Evolutionary conservation across 2,329 filamentous ascomycete species (phyloP), one percentile per base, ranked within the genome.

Genomic region (Diplodia intermedia): DNA sequence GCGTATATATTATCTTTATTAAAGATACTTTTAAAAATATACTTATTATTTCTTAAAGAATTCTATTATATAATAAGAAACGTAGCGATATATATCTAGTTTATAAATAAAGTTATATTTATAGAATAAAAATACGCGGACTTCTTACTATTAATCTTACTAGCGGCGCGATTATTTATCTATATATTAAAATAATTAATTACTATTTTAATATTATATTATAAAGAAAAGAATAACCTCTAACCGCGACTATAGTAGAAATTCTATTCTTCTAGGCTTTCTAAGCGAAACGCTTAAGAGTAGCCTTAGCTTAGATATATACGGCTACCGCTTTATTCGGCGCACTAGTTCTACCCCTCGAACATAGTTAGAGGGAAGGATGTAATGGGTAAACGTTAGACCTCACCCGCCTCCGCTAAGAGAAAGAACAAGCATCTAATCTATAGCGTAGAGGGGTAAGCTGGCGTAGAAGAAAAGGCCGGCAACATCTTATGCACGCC

Each of bases 401-500:
- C 49, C 20, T 52, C 49, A 23, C 49, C 49, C 49, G 23, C 49
- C 49, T 29, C 14, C 14, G 8, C 20, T 11, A 23, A 23, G 23
- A 9, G 49, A 26, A 52, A 52, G 20, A 52, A 40, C 38, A 40
- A 40, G 38, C 15, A 14, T 40, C 38, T 12, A 52, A 52, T 52
- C 49, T 52, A 23, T 9, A 8, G n/a, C 23, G 14, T 11, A 23
- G 49, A 23, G 49, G 29, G 49, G 49, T n/a, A 23, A 52, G 49
- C 49, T 52, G 49, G n/a, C 20, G 49, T 23, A 29, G 49, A 52
- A 52, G 49, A 52, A 52, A n/a, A n/a, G n/a, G n/a, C n/a, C n/a
- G n/a, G n/a, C n/a, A n/a, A n/a, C n/a, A n/a, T n/a, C n/a, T n/a
- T 23, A 2, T 2, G 23, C 23, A 23, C 2, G 23, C n/a, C 23